Evolutionary conservation across 2,329 filamentous ascomycete species (phyloP).

Genomic region (Colletotrichum theobromicola): DNA sequence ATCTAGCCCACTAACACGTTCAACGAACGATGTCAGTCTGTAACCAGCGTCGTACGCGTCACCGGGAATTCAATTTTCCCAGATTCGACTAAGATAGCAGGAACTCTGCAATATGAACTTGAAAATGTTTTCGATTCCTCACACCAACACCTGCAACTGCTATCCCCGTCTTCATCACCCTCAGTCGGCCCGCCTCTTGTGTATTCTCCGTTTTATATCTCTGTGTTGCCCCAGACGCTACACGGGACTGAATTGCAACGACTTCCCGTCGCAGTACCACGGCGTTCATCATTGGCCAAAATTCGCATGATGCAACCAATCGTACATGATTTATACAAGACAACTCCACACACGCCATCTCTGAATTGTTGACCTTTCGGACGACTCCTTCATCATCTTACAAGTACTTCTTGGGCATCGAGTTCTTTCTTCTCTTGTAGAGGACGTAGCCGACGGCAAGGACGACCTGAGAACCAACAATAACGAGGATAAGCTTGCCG

Average conservation of each 20-base stretch:
- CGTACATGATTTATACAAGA: background rate
- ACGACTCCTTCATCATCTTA: conserved; percentile 42
- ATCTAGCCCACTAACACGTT: background rate
- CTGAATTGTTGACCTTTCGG: background rate
- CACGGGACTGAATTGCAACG: background rate
- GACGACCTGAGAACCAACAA: conserved; percentile 77
- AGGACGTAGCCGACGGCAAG: conserved; percentile 72
- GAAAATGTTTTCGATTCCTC: background rate
- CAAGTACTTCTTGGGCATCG: conserved; percentile 90
- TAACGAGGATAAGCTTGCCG: conserved; percentile 65
- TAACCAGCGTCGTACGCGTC: background rate
- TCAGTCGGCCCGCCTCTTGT: background rate
- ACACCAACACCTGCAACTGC: background rate
- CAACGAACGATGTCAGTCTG: background rate
- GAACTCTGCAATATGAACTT: background rate
- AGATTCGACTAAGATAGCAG: background rate
- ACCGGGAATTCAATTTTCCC: background rate
- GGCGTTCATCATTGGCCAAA: background rate
- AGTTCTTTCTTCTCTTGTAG: conserved; percentile 80
- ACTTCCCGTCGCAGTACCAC: background rate
- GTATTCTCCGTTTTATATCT: background rate
- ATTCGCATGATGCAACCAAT: background rate
- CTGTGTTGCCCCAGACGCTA: background rate
- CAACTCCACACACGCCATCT: background rate
- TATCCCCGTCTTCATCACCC: background rate